Conservation (phyloP, 345 rosid species). For the Euclidium syriacum region DNA sequence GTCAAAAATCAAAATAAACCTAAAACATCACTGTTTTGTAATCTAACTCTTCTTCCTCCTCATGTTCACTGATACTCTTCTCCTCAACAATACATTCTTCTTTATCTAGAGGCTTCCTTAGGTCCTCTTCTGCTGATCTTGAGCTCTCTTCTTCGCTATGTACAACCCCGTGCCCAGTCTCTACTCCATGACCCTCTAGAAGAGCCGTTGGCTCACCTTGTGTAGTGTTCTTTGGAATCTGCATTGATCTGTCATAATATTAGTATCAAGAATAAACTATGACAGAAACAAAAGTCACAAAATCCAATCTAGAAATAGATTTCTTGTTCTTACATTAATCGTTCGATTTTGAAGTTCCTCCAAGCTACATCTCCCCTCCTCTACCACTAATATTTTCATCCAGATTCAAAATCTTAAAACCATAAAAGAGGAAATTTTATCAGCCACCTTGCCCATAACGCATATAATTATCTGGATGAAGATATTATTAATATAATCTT, state of each 20-base stretch:
- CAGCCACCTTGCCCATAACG: no score
- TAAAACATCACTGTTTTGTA: slow-evolving; percentile 43
- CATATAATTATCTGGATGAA: no score
- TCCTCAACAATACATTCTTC: slow-evolving; percentile 38
- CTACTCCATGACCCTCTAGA: slow-evolving; percentile 9
- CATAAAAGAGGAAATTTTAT: no score
- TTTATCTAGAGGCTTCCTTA: slow-evolving; percentile 53
- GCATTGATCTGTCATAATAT: slow-evolving; percentile 14
- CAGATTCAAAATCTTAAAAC: no score
- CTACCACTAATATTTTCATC: no score
- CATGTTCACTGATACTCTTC: slow-evolving; percentile 57
- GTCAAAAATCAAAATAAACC: slow-evolving; percentile 10
- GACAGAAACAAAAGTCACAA: slow-evolving; percentile 2
- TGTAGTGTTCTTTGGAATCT: not conserved
- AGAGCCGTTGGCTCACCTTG: slow-evolving; percentile 1
- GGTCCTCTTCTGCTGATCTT: no score
- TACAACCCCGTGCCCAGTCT: slow-evolving; percentile 15
- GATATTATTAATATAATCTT: no score
- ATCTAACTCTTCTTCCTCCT: slow-evolving; percentile 41
- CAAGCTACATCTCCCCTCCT: no score
- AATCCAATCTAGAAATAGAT: no score
- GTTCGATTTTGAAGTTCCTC: no score
- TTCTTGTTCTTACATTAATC: no score
- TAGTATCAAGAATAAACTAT: not conserved
- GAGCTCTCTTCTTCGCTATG: no score